A percentile compares a stretch with the other conserved stretches of the same genome.
phyloP scores from a whole-genome alignment of 2,329 filamentous ascomycete genomes.

The Cladosporium phlei region DNA sequence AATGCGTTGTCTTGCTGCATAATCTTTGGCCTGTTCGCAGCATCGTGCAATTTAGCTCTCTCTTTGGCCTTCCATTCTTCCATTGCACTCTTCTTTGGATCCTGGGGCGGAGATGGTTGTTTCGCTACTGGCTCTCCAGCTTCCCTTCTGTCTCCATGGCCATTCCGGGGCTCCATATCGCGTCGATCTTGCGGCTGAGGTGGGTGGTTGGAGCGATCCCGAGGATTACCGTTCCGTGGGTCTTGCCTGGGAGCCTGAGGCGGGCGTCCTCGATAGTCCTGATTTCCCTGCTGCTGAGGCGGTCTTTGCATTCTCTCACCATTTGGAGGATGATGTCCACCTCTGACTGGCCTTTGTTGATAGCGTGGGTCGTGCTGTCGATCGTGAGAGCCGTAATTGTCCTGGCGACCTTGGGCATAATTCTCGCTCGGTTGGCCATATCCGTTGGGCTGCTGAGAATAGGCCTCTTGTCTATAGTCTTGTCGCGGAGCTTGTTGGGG shows the following conservation, averaged over 20 bases:
- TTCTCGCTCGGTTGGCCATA: conserved; percentile 4
- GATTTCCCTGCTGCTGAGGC: conserved; percentile 13
- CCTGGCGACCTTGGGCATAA: conserved; percentile 33
- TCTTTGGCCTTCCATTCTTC: conserved; percentile 33
- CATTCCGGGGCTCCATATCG: conserved; percentile 1
- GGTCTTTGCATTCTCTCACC: conserved; percentile 7
- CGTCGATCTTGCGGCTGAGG: background rate
- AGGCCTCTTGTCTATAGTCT: conserved; percentile 11
- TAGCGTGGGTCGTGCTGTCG: conserved; percentile 19
- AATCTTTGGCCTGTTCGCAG: conserved; percentile 24
- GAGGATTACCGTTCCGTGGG: conserved; percentile 5
- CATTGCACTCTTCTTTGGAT: conserved; percentile 26
- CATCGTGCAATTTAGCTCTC: conserved; percentile 28
- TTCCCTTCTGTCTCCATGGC: background rate
- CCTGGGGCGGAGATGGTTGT: background rate
- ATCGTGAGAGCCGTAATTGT: conserved; percentile 17
- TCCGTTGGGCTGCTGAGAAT: conserved; percentile 2
- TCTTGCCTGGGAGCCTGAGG: conserved; percentile 3
- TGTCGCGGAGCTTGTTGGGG: conserved; percentile 6
- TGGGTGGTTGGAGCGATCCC: background rate
- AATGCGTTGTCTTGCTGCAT: conserved; percentile 44
- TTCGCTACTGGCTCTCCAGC: background rate
- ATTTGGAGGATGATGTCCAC: conserved; percentile 4
- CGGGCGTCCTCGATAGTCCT: conserved; percentile 9
- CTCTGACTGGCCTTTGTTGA: conserved; percentile 14